A percentile compares a stretch with the other conserved stretches of the same genome.
Evolutionary conservation across 306 rosid species (phyloP).

Genomic region (Pueraria montana): DNA sequence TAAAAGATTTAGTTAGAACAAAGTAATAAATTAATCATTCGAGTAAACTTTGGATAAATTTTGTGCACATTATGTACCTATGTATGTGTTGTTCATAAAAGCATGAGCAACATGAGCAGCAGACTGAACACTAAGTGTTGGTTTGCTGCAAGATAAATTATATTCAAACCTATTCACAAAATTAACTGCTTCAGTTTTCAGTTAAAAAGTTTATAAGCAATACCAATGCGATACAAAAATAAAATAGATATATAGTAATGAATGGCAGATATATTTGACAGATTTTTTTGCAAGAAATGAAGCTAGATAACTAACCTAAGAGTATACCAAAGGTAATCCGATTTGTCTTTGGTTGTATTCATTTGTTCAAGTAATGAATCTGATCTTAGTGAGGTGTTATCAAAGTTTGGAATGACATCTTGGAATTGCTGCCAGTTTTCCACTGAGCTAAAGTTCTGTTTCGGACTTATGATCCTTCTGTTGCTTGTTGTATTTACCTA

Average conservation of each 20-base stretch:
- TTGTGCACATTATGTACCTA: conserved; percentile 52
- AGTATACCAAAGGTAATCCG: conserved; percentile 83
- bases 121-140: conserved; percentile 62
- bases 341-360: conserved; percentile 74
- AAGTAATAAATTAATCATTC: conserved; percentile 4
- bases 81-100: conserved; percentile 55
- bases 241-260: not conserved
- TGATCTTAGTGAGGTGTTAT: conserved; percentile 57
- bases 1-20: conserved; percentile 32
- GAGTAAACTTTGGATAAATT: conserved; percentile 16
- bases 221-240: not conserved
- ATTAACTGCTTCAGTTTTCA: conserved; percentile 17
- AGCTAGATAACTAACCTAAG: conserved; percentile 56
- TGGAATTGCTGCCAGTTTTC: conserved; percentile 62
- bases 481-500: conserved; percentile 57
- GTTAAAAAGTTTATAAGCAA: conserved; percentile 30
- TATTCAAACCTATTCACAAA: conserved; percentile 59
- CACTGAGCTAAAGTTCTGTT: conserved; percentile 57
- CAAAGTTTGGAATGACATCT: conserved; percentile 61
- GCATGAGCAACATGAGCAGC: conserved; percentile 72
- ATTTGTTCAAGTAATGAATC: conserved; percentile 70
- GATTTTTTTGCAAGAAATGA: not conserved
- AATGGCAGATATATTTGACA: not conserved
- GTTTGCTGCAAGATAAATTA: conserved; percentile 62
- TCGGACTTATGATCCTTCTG: conserved; percentile 53